phyloP scores from a whole-genome alignment of 139 green algal genomes.

The Coelastrella sp. region DNA sequence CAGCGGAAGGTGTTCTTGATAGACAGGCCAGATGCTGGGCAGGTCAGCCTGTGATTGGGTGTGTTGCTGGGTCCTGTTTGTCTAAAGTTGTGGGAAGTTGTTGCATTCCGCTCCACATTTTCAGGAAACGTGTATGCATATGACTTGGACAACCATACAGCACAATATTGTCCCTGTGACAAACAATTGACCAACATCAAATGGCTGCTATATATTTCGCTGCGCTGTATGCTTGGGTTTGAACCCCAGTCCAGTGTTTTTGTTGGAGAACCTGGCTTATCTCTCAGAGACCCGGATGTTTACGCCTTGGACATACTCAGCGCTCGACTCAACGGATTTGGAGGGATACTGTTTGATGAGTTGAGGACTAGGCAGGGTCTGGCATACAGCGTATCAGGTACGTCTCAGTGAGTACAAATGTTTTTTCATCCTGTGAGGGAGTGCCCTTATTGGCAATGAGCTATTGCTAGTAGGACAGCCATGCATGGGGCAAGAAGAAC shows the following conservation, averaged over 20 bases:
- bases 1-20: constrained; percentile 64
- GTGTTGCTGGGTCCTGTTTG: neutral
- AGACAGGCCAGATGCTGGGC: constrained; percentile 59
- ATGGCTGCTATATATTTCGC: neutral
- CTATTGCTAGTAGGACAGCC: no score
- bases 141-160: no score
- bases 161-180: neutral
- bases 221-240: neutral
- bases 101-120: no score
- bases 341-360: constrained; percentile 79
- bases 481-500: no score
- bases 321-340: constrained; percentile 83
- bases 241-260: constrained; percentile 66
- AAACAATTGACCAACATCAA: neutral
- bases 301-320: constrained; percentile 74
- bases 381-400: constrained; percentile 75
- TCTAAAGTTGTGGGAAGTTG: neutral
- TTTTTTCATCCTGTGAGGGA: neutral
- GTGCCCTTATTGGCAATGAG: no score
- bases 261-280: constrained; percentile 71
- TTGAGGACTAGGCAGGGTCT: constrained; percentile 72
- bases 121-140: no score
- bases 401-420: neutral
- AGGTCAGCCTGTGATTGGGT: constrained; percentile 49
- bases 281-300: constrained; percentile 71